These are phyloP conservation scores for Psophocarpus tetragonolobus DNA, from an alignment of 306 rosid genomes.

Conservation along the genomic window DNA sequence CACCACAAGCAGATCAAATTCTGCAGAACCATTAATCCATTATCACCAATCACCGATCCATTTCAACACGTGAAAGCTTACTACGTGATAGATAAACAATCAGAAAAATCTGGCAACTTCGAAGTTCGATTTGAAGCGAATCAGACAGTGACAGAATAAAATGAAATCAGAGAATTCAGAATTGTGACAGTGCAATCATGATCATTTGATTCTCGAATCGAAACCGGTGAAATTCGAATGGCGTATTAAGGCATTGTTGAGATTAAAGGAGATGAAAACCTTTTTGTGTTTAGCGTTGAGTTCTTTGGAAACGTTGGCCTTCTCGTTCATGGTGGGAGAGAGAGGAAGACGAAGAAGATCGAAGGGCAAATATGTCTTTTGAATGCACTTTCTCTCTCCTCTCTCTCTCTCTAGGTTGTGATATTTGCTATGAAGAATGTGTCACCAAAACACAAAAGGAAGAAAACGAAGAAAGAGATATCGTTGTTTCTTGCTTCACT, in stretches of 20 bases:
- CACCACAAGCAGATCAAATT: slow-evolving; percentile 42
- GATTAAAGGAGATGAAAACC: slow-evolving; percentile 41
- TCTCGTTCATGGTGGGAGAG: slow-evolving; percentile 87
- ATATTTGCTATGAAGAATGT: slow-evolving; percentile 25
- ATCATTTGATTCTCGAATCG: slow-evolving; percentile 37
- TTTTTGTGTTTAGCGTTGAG: slow-evolving; percentile 94
- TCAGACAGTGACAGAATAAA: slow-evolving; percentile 3
- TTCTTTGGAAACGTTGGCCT: slow-evolving; percentile 94
- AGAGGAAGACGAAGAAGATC: slow-evolving; percentile 47
- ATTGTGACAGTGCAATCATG: neutral
- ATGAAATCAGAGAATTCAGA: slow-evolving; percentile 24
- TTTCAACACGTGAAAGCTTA: neutral
- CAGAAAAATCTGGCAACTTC: neutral
- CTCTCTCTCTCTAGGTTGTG: slow-evolving; percentile 34
- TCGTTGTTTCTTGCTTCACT: slow-evolving; percentile 17
- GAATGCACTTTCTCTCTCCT: slow-evolving; percentile 31
- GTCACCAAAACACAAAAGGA: slow-evolving; percentile 29
- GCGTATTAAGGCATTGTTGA: neutral
- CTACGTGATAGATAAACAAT: neutral
- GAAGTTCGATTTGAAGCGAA: slow-evolving; percentile 15
- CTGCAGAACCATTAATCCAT: neutral
- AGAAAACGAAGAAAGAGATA: slow-evolving; percentile 3
- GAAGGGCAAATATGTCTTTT: slow-evolving; percentile 61
- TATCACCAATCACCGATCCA: neutral
- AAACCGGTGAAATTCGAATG: neutral